phyloP scores from a whole-genome alignment of 805 yeast genomes.

The Pichia ethanolica region DNA sequence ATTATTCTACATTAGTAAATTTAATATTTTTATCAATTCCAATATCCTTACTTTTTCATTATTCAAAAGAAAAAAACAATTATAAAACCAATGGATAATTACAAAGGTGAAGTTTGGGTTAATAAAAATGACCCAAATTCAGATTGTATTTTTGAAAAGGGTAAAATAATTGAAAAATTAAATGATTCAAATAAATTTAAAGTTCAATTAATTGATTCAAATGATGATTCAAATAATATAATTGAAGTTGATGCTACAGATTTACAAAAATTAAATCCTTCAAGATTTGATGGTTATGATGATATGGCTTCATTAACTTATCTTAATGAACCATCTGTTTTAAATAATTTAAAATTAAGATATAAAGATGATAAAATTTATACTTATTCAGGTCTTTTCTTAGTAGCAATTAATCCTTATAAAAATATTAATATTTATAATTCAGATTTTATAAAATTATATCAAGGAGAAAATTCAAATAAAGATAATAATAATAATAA shows the following conservation, averaged over 20 bases:
- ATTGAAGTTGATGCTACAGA: constrained; percentile 33
- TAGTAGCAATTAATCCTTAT: constrained; percentile 95
- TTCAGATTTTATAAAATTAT: constrained; percentile 45
- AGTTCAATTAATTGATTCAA: constrained; percentile 23
- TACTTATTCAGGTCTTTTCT: constrained; percentile 90
- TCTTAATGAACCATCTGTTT: constrained; percentile 92
- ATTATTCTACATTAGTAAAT: no score
- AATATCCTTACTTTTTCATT: no score
- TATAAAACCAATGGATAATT: constrained; percentile 2
- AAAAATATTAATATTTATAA: constrained; percentile 65
- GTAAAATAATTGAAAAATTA: constrained; percentile 40
- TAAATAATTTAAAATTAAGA: constrained; percentile 71
- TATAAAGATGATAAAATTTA: constrained; percentile 74
- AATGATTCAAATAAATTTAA: constrained; percentile 31
- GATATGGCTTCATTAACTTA: constrained; percentile 96
- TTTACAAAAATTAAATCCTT: constrained; percentile 73
- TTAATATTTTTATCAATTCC: no score
- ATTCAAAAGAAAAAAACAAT: no score
- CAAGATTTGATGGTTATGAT: constrained; percentile 80
- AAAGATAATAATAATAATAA: constrained; percentile 16
- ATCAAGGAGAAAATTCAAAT: constrained; percentile 17
- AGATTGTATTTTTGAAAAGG: constrained; percentile 51
- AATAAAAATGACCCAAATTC: constrained; percentile 35
- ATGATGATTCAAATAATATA: constrained; percentile 27
- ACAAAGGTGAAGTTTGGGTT: constrained; percentile 69